Base-by-base conservation (phyloP, 2,329 filamentous ascomycete species). In the Metarhizium humberi region DNA sequence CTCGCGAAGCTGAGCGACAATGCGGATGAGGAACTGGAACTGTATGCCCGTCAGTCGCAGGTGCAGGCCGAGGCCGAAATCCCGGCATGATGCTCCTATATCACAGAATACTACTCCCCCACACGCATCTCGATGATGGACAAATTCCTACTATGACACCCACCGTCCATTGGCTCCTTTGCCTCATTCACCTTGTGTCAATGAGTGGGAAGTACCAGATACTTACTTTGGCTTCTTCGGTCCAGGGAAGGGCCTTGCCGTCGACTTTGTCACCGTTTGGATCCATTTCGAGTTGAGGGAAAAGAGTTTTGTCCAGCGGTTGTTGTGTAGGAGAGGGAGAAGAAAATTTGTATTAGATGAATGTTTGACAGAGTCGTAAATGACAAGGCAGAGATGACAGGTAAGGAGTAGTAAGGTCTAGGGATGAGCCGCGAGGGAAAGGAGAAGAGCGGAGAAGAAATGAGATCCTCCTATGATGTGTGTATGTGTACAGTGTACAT, bases 21-120 rank as follows among this genome's bases (percentile, higher is more conserved):
- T 63, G 6, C 69, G 68, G 2, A 73, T 58, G 4, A 73, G 61
- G 6, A 74, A 63, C 36, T 73, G 66, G 8, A 62, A 63, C 72
- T 73, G 48, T 34, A 45, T 13, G 18, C 6, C 38, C 7, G 14
- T 46, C 8, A 10, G 20, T 55, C 10, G 20, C 34, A 34, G 43
- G 13, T 20, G 18, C 32, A 16, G 25, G 25, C 25, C 25, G 25
- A 25, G 25, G 25, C 25, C 25, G 25, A 25, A 25, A 25, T 25
- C 25, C 25, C 25, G 25, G 25, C 25, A n/a, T 16, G 4, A 30
- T 55, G 53, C 51, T 29, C 20, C 14, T 29, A 11, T 34, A 34
- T 34, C 32, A 34, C 32, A 6, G 32, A 34, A 11, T 3, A 34
- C 32, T 8, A 34, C 32, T 8, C 32, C 32, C 32, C 10, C 32